phyloP scores from a whole-genome alignment of 306 rosid species.

The Lupinus albus region DNA sequence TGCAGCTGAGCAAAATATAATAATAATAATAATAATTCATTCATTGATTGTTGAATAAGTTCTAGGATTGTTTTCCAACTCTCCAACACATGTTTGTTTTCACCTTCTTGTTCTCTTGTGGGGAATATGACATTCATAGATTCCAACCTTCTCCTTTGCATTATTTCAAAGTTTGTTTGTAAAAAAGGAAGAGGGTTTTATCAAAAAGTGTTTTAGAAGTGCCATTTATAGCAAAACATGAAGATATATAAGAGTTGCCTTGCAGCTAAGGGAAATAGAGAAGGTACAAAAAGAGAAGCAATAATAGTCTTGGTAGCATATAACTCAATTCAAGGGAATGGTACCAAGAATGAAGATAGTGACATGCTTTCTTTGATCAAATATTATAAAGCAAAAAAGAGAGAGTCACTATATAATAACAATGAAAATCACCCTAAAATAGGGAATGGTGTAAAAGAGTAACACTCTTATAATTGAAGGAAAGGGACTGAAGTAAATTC shows the following conservation, averaged over 20 bases:
- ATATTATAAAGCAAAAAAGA: conserved; percentile 32
- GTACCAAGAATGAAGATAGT: background rate
- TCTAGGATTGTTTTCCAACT: conserved; percentile 44
- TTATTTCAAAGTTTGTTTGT: conserved; percentile 38
- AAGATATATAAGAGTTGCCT: background rate
- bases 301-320: conserved; percentile 24
- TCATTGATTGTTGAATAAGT: conserved; percentile 38
- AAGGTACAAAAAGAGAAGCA: conserved; percentile 33
- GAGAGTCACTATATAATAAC: background rate
- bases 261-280: conserved; percentile 6
- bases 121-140: conserved; percentile 42
- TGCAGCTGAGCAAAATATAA: conserved; percentile 8
- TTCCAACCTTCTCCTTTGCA: conserved; percentile 45
- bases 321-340: conserved; percentile 1
- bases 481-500: conserved; percentile 23
- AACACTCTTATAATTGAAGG: conserved; percentile 36
- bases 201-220: background rate
- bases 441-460: conserved; percentile 9
- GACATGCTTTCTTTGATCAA: conserved; percentile 21
- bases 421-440: conserved; percentile 26
- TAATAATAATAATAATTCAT: conserved; percentile 26
- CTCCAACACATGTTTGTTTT: conserved; percentile 45
- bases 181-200: conserved; percentile 15
- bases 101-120: conserved; percentile 50
- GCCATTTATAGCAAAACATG: conserved; percentile 30